Evolutionary conservation across 2,329 filamentous ascomycete genomes (phyloP).

Genomic region (Hansfordia pulvinata): DNA sequence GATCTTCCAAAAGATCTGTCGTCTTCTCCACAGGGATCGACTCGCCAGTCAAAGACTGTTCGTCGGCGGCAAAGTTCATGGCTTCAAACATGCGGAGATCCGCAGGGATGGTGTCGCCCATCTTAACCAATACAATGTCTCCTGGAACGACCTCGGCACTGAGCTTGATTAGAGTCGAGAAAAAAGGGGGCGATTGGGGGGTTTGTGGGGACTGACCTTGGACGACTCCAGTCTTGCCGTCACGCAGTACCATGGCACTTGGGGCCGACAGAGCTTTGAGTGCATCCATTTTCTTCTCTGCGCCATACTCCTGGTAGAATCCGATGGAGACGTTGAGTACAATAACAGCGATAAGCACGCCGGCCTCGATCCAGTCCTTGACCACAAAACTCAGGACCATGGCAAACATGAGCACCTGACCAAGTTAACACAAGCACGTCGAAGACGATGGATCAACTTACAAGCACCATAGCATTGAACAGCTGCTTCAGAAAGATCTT

Average conservation of each 20-base stretch:
- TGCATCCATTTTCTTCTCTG: constrained; percentile 55
- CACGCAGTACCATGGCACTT: constrained; percentile 46
- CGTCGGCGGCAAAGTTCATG: constrained; percentile 71
- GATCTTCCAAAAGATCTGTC: constrained; percentile 36
- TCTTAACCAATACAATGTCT: constrained; percentile 53
- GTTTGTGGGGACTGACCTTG: constrained; percentile 42
- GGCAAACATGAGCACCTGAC: constrained; percentile 62
- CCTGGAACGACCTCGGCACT: constrained; percentile 56
- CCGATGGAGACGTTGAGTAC: constrained; percentile 56
- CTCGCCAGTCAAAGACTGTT: constrained; percentile 65
- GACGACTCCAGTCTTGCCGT: constrained; percentile 46
- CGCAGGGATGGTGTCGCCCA: constrained; percentile 62
- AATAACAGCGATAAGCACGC: constrained; percentile 54
- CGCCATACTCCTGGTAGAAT: constrained; percentile 50
- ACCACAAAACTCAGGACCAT: constrained; percentile 61
- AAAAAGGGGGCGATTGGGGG: not conserved
- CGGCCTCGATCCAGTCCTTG: constrained; percentile 52
- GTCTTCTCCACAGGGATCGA: constrained; percentile 59
- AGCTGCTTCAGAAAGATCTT: constrained; percentile 63
- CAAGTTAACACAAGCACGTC: constrained; percentile 21
- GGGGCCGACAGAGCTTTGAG: constrained; percentile 47
- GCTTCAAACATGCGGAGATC: constrained; percentile 57
- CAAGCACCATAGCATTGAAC: constrained; percentile 66
- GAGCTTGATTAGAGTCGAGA: constrained; percentile 6
- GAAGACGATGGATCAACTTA: constrained; percentile 19